phyloP scores from a whole-genome alignment of 139 green algal genomes.

The Chlamydomonas applanata region DNA sequence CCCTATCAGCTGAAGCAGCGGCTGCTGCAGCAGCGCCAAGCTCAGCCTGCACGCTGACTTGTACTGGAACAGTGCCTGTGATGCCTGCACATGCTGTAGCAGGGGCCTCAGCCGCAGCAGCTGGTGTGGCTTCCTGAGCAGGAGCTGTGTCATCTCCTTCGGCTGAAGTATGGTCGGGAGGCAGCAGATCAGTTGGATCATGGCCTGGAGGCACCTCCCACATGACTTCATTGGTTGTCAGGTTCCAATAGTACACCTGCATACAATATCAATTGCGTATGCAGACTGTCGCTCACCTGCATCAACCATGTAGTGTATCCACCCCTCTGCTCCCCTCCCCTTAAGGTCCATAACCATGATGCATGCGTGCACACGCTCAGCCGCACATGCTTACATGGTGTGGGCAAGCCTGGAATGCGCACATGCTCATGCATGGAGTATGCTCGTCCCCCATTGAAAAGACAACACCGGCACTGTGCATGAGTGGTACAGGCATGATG shows the following conservation, averaged over 20 bases:
- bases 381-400: neutral
- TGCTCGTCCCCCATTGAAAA: no score
- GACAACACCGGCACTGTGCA: neutral
- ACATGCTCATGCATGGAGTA: no score
- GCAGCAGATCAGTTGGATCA: conserved; percentile 39
- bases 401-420: no score
- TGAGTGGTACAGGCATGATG: no score
- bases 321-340: no score
- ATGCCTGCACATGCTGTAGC: neutral
- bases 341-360: no score
- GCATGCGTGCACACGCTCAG: neutral
- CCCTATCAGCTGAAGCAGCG: neutral
- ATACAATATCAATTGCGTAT: no score
- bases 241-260: conserved; percentile 71
- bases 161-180: conserved; percentile 3
- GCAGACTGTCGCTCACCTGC: no score
- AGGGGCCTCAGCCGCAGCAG: neutral
- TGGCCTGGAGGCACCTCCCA: conserved; percentile 59
- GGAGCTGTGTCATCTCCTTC: neutral
- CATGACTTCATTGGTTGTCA: conserved; percentile 57
- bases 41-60: no score
- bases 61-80: no score
- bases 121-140: neutral
- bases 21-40: no score
- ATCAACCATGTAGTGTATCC: no score